Percentiles rank a stretch among this genome's conserved stretches.
phyloP scores from a whole-genome alignment of 139 green algal genomes.

The Volvox reticuliferus region DNA sequence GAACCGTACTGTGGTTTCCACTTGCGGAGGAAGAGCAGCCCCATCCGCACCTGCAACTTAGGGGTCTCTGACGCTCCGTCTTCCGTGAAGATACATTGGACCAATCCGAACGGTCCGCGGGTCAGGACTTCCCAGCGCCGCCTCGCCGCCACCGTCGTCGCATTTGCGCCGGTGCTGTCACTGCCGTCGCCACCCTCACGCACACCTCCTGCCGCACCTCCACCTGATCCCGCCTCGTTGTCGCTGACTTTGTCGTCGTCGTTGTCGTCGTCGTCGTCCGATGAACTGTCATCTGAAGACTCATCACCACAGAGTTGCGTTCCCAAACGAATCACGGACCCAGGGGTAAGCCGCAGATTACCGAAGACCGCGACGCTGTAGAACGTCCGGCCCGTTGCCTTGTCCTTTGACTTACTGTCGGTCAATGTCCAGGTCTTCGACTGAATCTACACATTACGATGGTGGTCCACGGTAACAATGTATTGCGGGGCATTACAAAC shows the following conservation, averaged over 20 bases:
- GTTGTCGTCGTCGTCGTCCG: not conserved
- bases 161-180: not conserved
- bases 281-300: no score
- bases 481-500: not conserved
- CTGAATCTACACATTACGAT: not conserved
- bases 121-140: slow-evolving; percentile 18
- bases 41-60: slow-evolving; percentile 8
- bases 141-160: no score
- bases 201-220: slow-evolving; percentile 83
- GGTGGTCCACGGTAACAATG: not conserved
- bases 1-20: no score
- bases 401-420: not conserved
- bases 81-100: slow-evolving; percentile 83
- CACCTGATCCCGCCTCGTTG: slow-evolving; percentile 69
- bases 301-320: no score
- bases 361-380: slow-evolving; percentile 33
- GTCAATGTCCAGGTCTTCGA: not conserved
- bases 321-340: slow-evolving; percentile 16
- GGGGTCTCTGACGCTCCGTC: not conserved
- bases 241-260: not conserved
- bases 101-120: slow-evolving; percentile 64
- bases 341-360: slow-evolving; percentile 9
- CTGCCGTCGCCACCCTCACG: slow-evolving; percentile 55
- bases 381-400: slow-evolving; percentile 12
- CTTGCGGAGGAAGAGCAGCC: no score